These are phyloP conservation scores for Capsicum baccatum DNA, from an alignment of 257 asterid genomes.

Conservation along the genomic window DNA sequence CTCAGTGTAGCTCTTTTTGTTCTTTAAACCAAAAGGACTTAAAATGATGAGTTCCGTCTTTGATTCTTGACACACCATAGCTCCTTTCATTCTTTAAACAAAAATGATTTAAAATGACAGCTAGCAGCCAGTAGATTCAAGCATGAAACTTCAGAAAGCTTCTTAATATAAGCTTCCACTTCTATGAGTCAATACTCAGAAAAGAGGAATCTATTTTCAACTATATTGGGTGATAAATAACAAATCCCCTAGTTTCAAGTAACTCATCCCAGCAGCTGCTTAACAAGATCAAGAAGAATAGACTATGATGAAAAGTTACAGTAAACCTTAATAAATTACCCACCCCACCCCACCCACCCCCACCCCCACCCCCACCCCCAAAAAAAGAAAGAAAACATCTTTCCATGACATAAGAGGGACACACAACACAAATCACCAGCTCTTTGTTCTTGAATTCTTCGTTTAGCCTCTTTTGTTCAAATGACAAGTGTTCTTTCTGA, in stretches of 20 bases:
- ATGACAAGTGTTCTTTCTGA: not conserved
- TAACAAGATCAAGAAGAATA: not conserved
- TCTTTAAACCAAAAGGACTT: not conserved
- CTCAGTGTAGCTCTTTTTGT: not conserved
- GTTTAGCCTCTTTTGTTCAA: not conserved
- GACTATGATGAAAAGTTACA: not conserved
- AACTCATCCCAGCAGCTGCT: not conserved
- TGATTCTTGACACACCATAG: not conserved
- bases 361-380: not conserved
- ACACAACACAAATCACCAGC: not conserved
- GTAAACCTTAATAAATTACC: not conserved
- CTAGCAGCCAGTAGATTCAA: not conserved
- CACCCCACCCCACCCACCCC: too few relatives aligned
- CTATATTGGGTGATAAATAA: not conserved
- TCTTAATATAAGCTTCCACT: constrained; percentile 6
- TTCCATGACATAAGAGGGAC: not conserved
- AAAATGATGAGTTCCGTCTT: not conserved
- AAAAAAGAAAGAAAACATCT: not conserved
- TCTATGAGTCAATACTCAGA: not conserved
- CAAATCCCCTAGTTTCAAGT: not conserved
- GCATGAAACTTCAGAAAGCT: constrained; percentile 17
- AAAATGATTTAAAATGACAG: not conserved
- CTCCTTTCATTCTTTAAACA: not conserved
- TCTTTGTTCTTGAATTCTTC: not conserved
- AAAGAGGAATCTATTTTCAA: not conserved